Percentiles rank a stretch among this genome's conserved stretches.
phyloP scores from a whole-genome alignment of 1,284 basidiomycete genomes.

The Boletus holoroseus region DNA sequence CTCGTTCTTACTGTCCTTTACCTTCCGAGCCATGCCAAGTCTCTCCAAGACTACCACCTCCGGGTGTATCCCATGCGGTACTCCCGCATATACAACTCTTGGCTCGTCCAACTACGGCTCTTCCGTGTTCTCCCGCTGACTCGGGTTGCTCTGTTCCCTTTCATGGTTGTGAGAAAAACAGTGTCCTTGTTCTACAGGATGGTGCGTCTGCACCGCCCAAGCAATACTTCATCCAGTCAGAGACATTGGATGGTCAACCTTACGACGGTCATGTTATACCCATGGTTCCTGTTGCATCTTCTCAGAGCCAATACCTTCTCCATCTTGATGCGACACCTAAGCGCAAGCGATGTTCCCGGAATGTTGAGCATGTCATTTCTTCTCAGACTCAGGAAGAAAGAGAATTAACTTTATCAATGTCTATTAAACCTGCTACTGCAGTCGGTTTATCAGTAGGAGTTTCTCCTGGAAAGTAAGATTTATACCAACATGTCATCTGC shows the following conservation, averaged over 20 bases:
- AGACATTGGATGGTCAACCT: slow-evolving; percentile 3
- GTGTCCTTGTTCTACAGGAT: background rate
- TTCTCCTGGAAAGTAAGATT: slow-evolving; percentile 19
- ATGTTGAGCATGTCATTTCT: slow-evolving; percentile 21
- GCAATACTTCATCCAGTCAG: background rate
- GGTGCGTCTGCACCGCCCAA: background rate
- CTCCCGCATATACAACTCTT: background rate
- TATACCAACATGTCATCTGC: background rate
- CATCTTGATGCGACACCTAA: slow-evolving; percentile 31
- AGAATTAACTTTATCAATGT: slow-evolving; percentile 15
- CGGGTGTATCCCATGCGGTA: background rate
- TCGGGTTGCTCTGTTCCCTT: slow-evolving; percentile 2
- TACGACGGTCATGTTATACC: slow-evolving; percentile 1
- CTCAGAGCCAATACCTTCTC: slow-evolving; percentile 34
- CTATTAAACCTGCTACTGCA: background rate
- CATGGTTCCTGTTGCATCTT: slow-evolving; percentile 23
- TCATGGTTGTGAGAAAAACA: background rate
- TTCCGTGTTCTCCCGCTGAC: background rate
- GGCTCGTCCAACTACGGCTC: background rate
- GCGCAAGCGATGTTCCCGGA: slow-evolving; percentile 18
- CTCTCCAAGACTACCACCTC: background rate
- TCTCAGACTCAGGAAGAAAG: slow-evolving; percentile 33
- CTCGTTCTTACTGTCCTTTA: background rate
- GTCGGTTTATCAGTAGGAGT: background rate
- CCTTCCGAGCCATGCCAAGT: background rate